A percentile compares a stretch with the other conserved stretches of the same genome.
Evolutionary conservation across 2,329 filamentous ascomycete species (phyloP).

Genomic region (Hypoxylon sp.): DNA sequence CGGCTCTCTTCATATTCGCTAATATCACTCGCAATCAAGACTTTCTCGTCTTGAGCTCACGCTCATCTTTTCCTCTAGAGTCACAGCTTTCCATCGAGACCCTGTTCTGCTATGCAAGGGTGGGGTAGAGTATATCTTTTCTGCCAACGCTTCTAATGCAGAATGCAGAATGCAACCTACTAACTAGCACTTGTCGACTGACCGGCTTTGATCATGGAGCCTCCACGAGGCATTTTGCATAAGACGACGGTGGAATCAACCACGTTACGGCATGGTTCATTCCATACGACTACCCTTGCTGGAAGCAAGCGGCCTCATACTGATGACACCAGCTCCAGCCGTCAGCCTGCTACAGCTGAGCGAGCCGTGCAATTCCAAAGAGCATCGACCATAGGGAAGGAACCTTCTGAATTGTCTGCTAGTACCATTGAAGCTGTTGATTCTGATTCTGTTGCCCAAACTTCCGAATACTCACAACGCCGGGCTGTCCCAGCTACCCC

Average conservation of each 20-base stretch:
- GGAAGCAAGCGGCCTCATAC: constrained; percentile 62
- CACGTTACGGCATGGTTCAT: constrained; percentile 54
- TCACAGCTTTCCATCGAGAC: constrained; percentile 14
- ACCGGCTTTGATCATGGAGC: constrained; percentile 42
- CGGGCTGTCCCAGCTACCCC: constrained; percentile 65
- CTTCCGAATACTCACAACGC: constrained; percentile 70
- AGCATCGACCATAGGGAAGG: constrained; percentile 37
- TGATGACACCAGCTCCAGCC: constrained; percentile 30
- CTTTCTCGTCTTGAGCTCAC: background rate
- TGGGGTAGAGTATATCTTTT: too few species aligned
- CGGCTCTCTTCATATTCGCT: constrained; percentile 3
- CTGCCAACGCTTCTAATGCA: constrained; percentile 14
- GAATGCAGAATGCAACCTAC: too few species aligned
- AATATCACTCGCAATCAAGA: constrained; percentile 4
- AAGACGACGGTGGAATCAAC: constrained; percentile 65
- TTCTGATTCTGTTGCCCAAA: constrained; percentile 35
- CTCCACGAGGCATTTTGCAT: constrained; percentile 55
- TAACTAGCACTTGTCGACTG: constrained; percentile 3
- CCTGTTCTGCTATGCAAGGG: too few species aligned
- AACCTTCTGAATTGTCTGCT: constrained; percentile 51
- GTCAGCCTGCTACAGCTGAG: constrained; percentile 39
- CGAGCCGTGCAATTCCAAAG: constrained; percentile 45
- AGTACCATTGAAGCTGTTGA: constrained; percentile 60
- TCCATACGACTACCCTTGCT: constrained; percentile 55
- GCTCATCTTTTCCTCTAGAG: constrained; percentile 9